phyloP scores from a whole-genome alignment of 768 basidiomycete species.

The Xerocomellus amylosporus region DNA sequence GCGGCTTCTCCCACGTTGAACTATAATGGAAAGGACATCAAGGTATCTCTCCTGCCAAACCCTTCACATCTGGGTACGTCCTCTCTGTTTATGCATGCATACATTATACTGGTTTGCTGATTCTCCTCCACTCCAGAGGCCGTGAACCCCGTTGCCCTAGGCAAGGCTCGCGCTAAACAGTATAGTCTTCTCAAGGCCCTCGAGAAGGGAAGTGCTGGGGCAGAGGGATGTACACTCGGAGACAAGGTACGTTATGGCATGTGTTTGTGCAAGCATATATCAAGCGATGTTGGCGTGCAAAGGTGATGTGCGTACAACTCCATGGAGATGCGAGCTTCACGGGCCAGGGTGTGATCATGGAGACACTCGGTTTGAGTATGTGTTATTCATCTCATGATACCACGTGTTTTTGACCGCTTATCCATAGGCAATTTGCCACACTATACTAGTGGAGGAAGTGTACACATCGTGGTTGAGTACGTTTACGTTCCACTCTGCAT shows the following conservation, averaged over 20 bases:
- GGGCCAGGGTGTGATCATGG: constrained; percentile 90
- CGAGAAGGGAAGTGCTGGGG: constrained; percentile 31
- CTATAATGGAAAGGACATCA: constrained; percentile 51
- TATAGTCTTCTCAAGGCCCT: constrained; percentile 72
- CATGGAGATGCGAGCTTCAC: constrained; percentile 92
- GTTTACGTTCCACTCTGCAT: constrained; percentile 43
- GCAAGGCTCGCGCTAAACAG: constrained; percentile 90
- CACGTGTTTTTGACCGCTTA: background rate
- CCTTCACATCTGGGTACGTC: constrained; percentile 67
- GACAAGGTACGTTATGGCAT: constrained; percentile 25
- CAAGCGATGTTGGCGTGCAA: constrained; percentile 37
- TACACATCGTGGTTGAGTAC: constrained; percentile 90
- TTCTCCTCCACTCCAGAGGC: constrained; percentile 52
- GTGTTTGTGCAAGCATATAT: background rate
- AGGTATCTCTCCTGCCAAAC: constrained; percentile 77
- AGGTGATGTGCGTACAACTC: constrained; percentile 84
- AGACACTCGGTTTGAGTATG: constrained; percentile 78
- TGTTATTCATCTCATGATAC: background rate
- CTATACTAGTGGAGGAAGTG: constrained; percentile 86
- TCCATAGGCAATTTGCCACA: constrained; percentile 78
- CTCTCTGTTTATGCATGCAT: background rate
- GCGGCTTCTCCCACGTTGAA: constrained; percentile 63
- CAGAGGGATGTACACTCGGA: constrained; percentile 30
- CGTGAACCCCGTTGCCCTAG: constrained; percentile 81
- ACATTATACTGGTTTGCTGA: background rate